Percentiles rank a stretch among this genome's conserved stretches.
phyloP scores from a whole-genome alignment of 345 rosid species.

The Erucastrum elatum region DNA sequence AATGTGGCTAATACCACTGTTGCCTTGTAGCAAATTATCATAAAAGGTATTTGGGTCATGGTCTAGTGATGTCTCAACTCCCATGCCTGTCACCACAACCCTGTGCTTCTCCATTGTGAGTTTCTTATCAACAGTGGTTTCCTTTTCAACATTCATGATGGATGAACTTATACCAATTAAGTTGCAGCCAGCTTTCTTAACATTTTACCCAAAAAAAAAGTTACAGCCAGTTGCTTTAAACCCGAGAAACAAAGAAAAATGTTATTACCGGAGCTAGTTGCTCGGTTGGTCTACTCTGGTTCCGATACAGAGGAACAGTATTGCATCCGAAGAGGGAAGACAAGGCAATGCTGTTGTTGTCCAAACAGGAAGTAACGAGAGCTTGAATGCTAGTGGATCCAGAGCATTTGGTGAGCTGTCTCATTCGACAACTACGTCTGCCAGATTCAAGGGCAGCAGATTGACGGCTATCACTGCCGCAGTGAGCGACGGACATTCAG shows the following conservation, averaged over 20 bases:
- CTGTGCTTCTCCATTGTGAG: constrained; percentile 66
- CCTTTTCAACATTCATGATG: constrained; percentile 55
- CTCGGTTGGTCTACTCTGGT: constrained; percentile 49
- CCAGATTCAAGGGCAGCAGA: no score
- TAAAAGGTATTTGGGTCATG: constrained; percentile 77
- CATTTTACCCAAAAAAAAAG: no score
- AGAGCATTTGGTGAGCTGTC: no score
- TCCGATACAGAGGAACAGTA: constrained; percentile 40
- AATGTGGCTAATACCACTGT: constrained; percentile 83
- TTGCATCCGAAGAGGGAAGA: constrained; percentile 58
- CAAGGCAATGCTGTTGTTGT: constrained; percentile 45
- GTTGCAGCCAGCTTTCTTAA: no score
- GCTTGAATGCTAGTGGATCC: constrained; percentile 24
- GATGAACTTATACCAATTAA: no score
- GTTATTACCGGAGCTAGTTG: constrained; percentile 35
- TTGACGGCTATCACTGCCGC: no score
- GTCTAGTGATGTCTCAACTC: constrained; percentile 79
- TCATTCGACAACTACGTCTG: no score
- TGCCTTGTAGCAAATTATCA: constrained; percentile 80
- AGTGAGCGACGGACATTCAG: no score
- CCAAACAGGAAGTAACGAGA: constrained; percentile 52
- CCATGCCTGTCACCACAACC: constrained; percentile 98
- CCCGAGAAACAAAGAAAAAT: constrained; percentile 1
- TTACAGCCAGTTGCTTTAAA: no score
- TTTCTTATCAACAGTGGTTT: constrained; percentile 53